Percentiles rank a stretch among this genome's conserved stretches.
These are phyloP conservation scores for Blastobotrys malaysiensis DNA, from an alignment of 1,139 yeast species.

Conservation along the genomic window DNA sequence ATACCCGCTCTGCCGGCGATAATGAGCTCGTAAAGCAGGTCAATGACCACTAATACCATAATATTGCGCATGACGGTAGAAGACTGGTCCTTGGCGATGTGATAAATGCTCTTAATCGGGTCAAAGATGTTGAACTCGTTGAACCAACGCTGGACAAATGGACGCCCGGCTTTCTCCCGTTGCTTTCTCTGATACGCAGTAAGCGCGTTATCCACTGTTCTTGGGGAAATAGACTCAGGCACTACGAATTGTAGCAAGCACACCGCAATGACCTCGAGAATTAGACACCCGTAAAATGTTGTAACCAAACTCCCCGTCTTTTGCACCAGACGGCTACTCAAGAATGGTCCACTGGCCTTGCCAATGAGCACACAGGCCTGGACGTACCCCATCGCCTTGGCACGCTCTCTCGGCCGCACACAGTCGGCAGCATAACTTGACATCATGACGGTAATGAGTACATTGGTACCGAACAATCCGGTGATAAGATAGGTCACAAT, in stretches of 20 bases:
- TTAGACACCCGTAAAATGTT: conserved; percentile 9
- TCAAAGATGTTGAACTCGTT: conserved; percentile 13
- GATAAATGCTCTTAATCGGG: conserved; percentile 13
- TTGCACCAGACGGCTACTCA: conserved; percentile 13
- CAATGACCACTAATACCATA: conserved; percentile 16
- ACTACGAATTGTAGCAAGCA: conserved; percentile 7
- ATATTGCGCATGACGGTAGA: conserved; percentile 12
- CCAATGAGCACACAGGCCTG: conserved; percentile 19
- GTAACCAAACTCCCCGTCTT: conserved; percentile 10
- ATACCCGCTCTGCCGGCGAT: conserved; percentile 21
- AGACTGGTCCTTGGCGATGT: conserved; percentile 11
- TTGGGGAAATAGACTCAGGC: conserved; percentile 15
- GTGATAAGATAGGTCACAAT: conserved; percentile 13
- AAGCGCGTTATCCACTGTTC: neutral
- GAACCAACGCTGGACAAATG: neutral
- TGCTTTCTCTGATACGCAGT: conserved; percentile 2
- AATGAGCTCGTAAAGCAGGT: conserved; percentile 19
- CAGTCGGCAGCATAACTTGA: conserved; percentile 19
- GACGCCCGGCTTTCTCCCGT: neutral
- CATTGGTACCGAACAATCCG: conserved; percentile 19
- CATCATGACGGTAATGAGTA: conserved; percentile 16
- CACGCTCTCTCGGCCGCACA: conserved; percentile 15
- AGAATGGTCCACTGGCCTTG: conserved; percentile 20
- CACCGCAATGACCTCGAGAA: conserved; percentile 12
- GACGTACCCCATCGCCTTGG: conserved; percentile 20